A percentile compares a stretch with the other conserved stretches of the same genome.
Conservation (phyloP, 169 alveolate genomes). For the Plasmodium cynomolgi region DNA sequence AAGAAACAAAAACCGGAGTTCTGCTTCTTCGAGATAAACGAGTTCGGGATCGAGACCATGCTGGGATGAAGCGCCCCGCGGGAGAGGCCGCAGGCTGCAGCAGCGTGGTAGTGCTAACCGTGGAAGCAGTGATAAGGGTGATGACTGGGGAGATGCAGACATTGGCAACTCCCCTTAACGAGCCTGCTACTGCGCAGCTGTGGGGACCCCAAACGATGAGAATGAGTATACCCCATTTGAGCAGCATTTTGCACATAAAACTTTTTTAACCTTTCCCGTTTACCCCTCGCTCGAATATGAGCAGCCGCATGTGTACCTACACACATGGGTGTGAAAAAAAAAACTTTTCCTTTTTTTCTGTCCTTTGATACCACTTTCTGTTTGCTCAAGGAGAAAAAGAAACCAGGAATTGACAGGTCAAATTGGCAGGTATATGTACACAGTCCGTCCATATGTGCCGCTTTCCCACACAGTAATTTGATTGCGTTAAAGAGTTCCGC, state of each 20-base stretch:
- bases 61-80: background rate
- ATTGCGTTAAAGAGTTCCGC: background rate
- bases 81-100: background rate
- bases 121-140: background rate
- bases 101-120: background rate
- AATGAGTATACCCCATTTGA: background rate
- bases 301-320: background rate
- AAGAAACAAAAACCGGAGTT: background rate
- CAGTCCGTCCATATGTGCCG: background rate
- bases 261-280: background rate
- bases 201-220: background rate
- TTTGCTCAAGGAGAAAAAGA: background rate
- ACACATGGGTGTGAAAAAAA: background rate
- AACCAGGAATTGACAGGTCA: background rate
- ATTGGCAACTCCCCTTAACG: background rate
- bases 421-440: background rate
- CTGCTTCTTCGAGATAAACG: constrained; percentile 64
- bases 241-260: background rate
- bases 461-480: background rate
- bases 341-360: background rate
- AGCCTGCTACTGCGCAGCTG: background rate
- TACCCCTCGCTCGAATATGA: background rate
- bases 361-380: background rate
- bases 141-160: background rate
- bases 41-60: constrained; percentile 41